phyloP scores from a whole-genome alignment of 2,329 filamentous ascomycete species.

The Plectosphaerella cucumerina region DNA sequence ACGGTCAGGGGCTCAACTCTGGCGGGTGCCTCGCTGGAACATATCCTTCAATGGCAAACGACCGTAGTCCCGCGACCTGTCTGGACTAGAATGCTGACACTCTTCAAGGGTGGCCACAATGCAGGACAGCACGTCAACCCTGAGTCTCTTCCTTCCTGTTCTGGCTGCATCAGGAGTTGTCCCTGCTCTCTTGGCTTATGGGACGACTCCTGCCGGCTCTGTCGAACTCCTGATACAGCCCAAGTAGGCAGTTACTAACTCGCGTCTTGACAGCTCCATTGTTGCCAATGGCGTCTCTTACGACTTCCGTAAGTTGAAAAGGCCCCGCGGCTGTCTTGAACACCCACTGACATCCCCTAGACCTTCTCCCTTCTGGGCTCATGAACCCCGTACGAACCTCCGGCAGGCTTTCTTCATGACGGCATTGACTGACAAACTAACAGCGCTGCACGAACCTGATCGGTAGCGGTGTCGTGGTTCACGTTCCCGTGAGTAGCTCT shows the following conservation, averaged over 20 bases:
- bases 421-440: background rate
- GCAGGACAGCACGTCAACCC: constrained; percentile 6
- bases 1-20: background rate
- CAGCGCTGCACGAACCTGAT: background rate
- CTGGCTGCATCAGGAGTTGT: background rate
- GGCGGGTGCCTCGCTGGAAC: background rate
- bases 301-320: background rate
- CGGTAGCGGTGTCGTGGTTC: background rate
- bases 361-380: constrained; percentile 1
- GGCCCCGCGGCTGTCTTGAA: no score
- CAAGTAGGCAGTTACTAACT: background rate
- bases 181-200: background rate
- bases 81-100: background rate
- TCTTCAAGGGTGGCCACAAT: constrained; percentile 7
- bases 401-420: background rate
- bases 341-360: background rate
- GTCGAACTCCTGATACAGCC: background rate
- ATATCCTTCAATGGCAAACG: background rate
- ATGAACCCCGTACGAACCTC: background rate
- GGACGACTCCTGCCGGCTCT: no score
- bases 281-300: background rate
- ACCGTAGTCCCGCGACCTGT: background rate
- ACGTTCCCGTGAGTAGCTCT: background rate
- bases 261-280: background rate
- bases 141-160: background rate